phyloP scores from a whole-genome alignment of 1,139 yeast genomes.

The Blastobotrys elegans region DNA sequence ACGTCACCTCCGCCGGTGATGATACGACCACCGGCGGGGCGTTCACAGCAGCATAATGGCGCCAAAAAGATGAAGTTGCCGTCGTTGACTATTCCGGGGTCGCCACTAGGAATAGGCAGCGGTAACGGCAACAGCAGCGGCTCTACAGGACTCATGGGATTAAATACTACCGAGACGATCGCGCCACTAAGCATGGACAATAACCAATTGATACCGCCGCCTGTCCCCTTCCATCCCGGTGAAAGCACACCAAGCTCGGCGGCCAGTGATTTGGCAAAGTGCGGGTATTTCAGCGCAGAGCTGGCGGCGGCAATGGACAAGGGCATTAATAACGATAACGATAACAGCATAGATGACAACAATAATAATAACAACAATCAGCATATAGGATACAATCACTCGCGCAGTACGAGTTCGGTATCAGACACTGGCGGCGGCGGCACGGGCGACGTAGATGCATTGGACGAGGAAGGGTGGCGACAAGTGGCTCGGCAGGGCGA shows the following conservation, averaged over 20 bases:
- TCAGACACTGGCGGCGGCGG: background rate
- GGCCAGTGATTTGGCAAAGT: slow-evolving; percentile 16
- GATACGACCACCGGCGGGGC: slow-evolving; percentile 2
- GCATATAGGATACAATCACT: slow-evolving; percentile 4
- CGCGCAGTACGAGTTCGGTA: background rate
- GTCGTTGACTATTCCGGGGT: slow-evolving; percentile 27
- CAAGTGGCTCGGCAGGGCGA: slow-evolving; percentile 51
- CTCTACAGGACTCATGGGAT: background rate
- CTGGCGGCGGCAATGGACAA: slow-evolving; percentile 35
- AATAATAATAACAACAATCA: slow-evolving; percentile 7
- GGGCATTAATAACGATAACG: background rate
- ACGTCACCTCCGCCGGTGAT: slow-evolving; percentile 2
- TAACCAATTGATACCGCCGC: slow-evolving; percentile 10
- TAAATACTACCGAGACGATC: background rate
- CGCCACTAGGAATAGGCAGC: background rate
- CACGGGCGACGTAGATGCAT: slow-evolving; percentile 43
- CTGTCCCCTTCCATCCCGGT: slow-evolving; percentile 8
- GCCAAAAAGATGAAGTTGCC: slow-evolving; percentile 34
- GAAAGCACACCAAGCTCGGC: slow-evolving; percentile 19
- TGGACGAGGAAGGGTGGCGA: slow-evolving; percentile 80
- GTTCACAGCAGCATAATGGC: slow-evolving; percentile 14
- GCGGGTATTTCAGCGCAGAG: slow-evolving; percentile 36
- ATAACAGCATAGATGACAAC: background rate
- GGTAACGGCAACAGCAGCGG: background rate
- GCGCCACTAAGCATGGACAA: background rate